A percentile compares a stretch with the other conserved stretches of the same genome.
Evolutionary conservation across 345 rosid species (phyloP).

Genomic region (Salix purpurea): DNA sequence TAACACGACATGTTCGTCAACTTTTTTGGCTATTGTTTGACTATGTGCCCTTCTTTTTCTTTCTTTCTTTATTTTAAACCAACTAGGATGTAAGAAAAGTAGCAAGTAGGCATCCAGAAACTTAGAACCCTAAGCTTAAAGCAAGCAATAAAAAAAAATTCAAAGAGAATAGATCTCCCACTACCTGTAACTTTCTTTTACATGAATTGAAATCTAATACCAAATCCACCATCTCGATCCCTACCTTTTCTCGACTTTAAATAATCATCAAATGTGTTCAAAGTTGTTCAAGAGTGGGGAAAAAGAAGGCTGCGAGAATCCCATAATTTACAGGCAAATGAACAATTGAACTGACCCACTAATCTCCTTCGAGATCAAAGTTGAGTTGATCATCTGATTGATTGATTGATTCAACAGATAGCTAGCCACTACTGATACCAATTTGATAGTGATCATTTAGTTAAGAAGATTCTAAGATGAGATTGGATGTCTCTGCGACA

Average conservation of each 20-base stretch:
- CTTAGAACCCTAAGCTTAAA: neutral
- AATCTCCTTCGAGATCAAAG: slow-evolving; percentile 41
- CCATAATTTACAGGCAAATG: slow-evolving; percentile 30
- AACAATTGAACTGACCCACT: slow-evolving; percentile 20
- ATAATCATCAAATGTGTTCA: slow-evolving; percentile 2
- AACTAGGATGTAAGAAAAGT: slow-evolving; percentile 5
- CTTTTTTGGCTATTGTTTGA: slow-evolving; percentile 38
- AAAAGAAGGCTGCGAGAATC: neutral
- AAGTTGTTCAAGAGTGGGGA: neutral
- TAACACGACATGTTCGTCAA: slow-evolving; percentile 41
- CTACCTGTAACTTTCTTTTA: slow-evolving; percentile 8
- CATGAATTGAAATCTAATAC: slow-evolving; percentile 20
- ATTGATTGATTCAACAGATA: neutral
- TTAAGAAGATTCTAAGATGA: slow-evolving; percentile 81
- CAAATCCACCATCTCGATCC: slow-evolving; percentile 40
- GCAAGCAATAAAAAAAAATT: slow-evolving; percentile 6
- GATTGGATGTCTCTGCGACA: slow-evolving; percentile 54
- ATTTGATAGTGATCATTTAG: slow-evolving; percentile 7
- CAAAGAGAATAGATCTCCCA: slow-evolving; percentile 3
- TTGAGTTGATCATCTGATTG: neutral
- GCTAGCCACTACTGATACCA: neutral
- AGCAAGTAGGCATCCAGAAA: slow-evolving; percentile 24
- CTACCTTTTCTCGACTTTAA: neutral
- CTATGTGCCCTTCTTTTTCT: slow-evolving; percentile 7
- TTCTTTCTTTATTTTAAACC: slow-evolving; percentile 5